Conservation (phyloP, 1,284 basidiomycete genomes). For the Heterobasidion parviporum region DNA sequence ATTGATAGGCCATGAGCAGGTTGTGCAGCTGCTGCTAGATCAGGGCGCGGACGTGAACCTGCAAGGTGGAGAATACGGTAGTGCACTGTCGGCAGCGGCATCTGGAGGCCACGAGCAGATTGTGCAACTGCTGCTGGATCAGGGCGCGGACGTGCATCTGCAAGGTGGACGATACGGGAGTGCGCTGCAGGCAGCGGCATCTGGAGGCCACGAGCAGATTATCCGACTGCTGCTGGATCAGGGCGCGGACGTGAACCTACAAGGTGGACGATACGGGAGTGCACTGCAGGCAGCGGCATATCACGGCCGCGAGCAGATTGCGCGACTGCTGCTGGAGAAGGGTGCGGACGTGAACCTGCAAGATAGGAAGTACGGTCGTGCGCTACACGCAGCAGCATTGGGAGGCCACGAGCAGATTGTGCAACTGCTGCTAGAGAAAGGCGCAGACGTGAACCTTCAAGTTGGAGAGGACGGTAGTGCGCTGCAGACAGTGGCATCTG, state of each 20-base stretch:
- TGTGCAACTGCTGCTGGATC: background rate
- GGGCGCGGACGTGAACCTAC: too few relatives aligned
- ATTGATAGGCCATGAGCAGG: background rate
- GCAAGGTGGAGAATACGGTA: background rate
- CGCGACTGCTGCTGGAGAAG: too few relatives aligned
- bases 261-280: too few relatives aligned
- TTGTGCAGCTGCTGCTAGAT: background rate
- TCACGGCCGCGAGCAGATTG: too few relatives aligned
- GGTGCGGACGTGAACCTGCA: too few relatives aligned
- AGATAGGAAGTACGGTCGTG: too few relatives aligned
- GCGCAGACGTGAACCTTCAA: background rate
- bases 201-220: background rate
- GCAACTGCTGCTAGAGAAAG: background rate
- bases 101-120: background rate
- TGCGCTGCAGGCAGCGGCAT: background rate
- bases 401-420: background rate
- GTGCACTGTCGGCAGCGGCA: background rate
- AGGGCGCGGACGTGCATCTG: background rate
- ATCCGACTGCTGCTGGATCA: too few relatives aligned
- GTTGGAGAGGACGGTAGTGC: background rate
- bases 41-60: background rate
- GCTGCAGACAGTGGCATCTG: background rate
- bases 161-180: background rate
- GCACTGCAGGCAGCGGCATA: too few relatives aligned
- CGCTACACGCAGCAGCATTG: background rate